Evolutionary conservation across 495 filamentous ascomycete species (phyloP), one percentile per base, ranked within the genome.

Genomic region (Platismatia glauca): DNA sequence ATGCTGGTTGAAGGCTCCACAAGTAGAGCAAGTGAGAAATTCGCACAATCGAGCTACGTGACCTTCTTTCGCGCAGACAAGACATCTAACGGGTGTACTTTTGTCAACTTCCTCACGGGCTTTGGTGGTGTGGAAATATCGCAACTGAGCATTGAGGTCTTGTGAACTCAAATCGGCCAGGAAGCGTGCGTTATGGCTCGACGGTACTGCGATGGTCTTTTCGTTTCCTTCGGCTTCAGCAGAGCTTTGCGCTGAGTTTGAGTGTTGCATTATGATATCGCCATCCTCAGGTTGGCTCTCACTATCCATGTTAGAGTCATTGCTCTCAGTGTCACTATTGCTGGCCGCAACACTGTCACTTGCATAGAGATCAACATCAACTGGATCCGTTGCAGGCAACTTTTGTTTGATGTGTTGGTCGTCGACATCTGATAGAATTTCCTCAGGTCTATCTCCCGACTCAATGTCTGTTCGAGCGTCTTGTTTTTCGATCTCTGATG

Each of bases 91-190:
- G 78, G 88, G 89, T 77, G 84, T 58, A 78, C 87, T 72, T 72
- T 84, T 73, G 74, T 91, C 71, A 77, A 83, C 70, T 43, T 89
- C 66, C 67, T 89, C 63, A 75, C 86, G 69, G 71, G 85, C 69
- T 72, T 80, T 69, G 79, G 84, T 66, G 79, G 87, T 73, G 76
- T 77, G 76, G n/a, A 81, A 68, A 38, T 71, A 71, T 53, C 67
- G 70, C 15, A 76, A 67, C 64, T 80, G 76, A 3, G 68, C 63
- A 53, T 77, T 71, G 60, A 80, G 69, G 57, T 82, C 78, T 33
- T 74, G 64, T 24, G 71, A 62, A 44, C 69, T 63, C 35, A 82
- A 68, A 63, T 82, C 79, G 11, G 75, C 71, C 61, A 82, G 67
- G 15, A 68, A 64, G 3, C 37, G 53, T 20, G 62, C 52, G 4